Evolutionary conservation across 2,329 filamentous ascomycete genomes (phyloP).

Genomic region (Biscogniauxia mediterranea): DNA sequence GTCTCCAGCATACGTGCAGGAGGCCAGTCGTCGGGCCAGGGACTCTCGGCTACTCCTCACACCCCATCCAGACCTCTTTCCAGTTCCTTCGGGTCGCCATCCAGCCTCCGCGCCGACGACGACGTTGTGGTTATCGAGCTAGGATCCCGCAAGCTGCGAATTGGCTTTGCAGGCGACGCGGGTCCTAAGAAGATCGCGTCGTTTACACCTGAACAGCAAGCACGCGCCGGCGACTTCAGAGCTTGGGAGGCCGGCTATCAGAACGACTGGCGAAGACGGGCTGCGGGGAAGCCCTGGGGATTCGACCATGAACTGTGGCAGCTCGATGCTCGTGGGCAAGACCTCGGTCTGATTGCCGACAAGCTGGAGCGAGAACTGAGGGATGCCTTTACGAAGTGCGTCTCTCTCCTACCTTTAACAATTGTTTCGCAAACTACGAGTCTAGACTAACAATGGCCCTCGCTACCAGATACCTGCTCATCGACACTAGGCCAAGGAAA

Average conservation of each 20-base stretch:
- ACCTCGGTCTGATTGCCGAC: slow-evolving; percentile 79
- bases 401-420: slow-evolving; percentile 32
- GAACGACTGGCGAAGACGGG: slow-evolving; percentile 46
- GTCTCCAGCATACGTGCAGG: slow-evolving; percentile 56
- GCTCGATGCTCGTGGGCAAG: slow-evolving; percentile 67
- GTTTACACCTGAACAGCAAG: slow-evolving; percentile 73
- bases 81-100: slow-evolving; percentile 57
- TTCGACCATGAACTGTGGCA: slow-evolving; percentile 73
- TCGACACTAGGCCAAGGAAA: slow-evolving; percentile 74
- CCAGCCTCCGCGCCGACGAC: slow-evolving; percentile 71
- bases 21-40: slow-evolving; percentile 30
- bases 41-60: slow-evolving; percentile 50
- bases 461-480: slow-evolving; percentile 55
- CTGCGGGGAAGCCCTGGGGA: slow-evolving; percentile 56
- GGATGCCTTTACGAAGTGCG: slow-evolving; percentile 77
- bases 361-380: slow-evolving; percentile 81
- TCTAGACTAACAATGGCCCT: background rate
- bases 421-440: background rate
- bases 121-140: slow-evolving; percentile 82
- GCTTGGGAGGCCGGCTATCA: slow-evolving; percentile 60
- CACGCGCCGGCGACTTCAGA: slow-evolving; percentile 79
- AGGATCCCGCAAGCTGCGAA: slow-evolving; percentile 73
- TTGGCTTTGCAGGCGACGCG: slow-evolving; percentile 84
- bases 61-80: slow-evolving; percentile 54
- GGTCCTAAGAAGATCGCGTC: slow-evolving; percentile 67